Base-by-base conservation (phyloP, 176 grass and related monocot species). In the Guadua angustifolia region DNA sequence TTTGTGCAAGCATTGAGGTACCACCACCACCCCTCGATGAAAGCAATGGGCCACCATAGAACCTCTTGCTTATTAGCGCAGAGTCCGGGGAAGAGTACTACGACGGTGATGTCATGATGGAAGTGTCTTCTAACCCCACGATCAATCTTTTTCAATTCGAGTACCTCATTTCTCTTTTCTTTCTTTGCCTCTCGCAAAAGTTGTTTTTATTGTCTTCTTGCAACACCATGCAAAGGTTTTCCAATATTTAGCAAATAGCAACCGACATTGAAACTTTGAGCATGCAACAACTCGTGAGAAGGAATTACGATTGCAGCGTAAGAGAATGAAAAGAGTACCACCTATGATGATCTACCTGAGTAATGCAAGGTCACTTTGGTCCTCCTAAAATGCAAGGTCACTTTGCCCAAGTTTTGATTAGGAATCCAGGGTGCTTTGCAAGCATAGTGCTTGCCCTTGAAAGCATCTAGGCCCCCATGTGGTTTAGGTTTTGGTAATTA, bases 41-140 rank as follows among this genome's bases (percentile, higher is more conserved):
- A 78, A 88, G 73, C 43, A 78, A 82, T 12, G 86, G 73, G 15
- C 52, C 72, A 83, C 57, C 39, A 25, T 77, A 83, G 66, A 80
- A 62, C 60, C 35, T 88, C 29, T 21, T 88, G 43, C 79, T 9
- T 17, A 77, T 77, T 38, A 82, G 64, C 3, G 65, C 46, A 35
- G 86, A 68, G 62, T 92, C 79, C 25, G 89, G 73, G n/a, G 84
- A 86, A 92, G 45, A 92, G 44, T 71, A 89, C 82, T 14, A 89
- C 56, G 33, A 92, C 79, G 29, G 83, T 92, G 61, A 92, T 92
- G 60, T 92, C 86, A 80, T 92, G 86, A 40, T 92, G 90, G 77
- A 89, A 86, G 57, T 89, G 80, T 49, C 90, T 84, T 83, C 82
- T 86, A 49, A 85, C 64, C 29, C 75, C 63, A 22, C 78, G 82